These are phyloP conservation scores for Boletus coccyginus DNA, from an alignment of 768 basidiomycete species.

Conservation along the genomic window DNA sequence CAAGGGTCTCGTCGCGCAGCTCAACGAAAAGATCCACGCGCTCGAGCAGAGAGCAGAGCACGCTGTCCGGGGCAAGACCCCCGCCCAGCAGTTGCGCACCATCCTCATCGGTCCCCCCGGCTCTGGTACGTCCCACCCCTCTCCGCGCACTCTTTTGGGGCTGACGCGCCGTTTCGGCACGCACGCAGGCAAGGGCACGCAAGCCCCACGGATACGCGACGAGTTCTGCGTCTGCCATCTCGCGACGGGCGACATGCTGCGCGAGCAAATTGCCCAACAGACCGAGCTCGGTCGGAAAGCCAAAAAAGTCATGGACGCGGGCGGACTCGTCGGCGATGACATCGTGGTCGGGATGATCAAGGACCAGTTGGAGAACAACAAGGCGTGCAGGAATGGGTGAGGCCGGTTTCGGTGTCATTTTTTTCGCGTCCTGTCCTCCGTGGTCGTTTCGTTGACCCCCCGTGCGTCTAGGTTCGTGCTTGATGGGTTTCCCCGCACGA, in stretches of 20 bases:
- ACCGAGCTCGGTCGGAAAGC: slow-evolving; percentile 87
- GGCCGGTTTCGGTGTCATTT: slow-evolving; percentile 28
- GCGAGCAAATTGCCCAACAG: slow-evolving; percentile 86
- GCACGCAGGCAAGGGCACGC: slow-evolving; percentile 89
- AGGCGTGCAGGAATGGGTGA: slow-evolving; percentile 92
- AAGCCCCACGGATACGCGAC: slow-evolving; percentile 90
- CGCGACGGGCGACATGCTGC: slow-evolving; percentile 98
- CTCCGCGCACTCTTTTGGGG: too few species aligned
- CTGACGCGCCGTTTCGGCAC: neutral
- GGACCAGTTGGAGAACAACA: slow-evolving; percentile 91
- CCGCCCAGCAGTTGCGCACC: slow-evolving; percentile 79
- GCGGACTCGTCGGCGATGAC: slow-evolving; percentile 93
- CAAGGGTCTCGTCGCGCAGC: slow-evolving; percentile 86
- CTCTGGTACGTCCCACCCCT: slow-evolving; percentile 61
- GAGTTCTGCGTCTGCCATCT: slow-evolving; percentile 97
- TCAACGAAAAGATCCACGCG: slow-evolving; percentile 82
- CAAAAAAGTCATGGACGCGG: slow-evolving; percentile 97
- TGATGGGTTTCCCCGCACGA: slow-evolving; percentile 99
- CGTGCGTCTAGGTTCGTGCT: slow-evolving; percentile 76
- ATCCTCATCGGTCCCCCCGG: slow-evolving; percentile 97
- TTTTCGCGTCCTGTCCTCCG: too few species aligned
- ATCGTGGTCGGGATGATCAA: slow-evolving; percentile 98
- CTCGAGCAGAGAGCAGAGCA: slow-evolving; percentile 72
- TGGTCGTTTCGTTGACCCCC: neutral
- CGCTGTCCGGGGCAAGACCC: slow-evolving; percentile 45